These are phyloP conservation scores for Xylaria scruposa DNA, from an alignment of 495 filamentous ascomycete genomes.

Conservation along the genomic window DNA sequence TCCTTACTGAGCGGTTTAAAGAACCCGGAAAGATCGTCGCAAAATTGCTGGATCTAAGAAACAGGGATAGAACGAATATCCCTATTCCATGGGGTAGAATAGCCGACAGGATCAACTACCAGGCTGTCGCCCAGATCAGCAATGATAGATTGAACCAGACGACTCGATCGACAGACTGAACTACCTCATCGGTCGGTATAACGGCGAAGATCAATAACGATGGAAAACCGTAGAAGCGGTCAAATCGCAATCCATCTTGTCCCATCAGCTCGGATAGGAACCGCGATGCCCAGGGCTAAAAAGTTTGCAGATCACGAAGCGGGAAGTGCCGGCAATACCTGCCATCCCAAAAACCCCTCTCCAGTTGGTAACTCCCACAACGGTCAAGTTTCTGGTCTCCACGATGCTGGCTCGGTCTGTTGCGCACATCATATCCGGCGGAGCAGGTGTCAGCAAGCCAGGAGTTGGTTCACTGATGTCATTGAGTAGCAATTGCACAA, in stretches of 20 bases:
- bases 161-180: neutral
- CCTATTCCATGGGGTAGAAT: neutral
- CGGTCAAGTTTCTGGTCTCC: neutral
- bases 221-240: neutral
- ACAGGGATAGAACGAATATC: neutral
- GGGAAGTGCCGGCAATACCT: conserved; percentile 1
- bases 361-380: neutral
- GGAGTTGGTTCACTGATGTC: neutral
- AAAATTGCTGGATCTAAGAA: neutral
- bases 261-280: neutral
- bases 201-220: neutral
- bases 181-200: conserved; percentile 5
- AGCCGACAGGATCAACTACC: neutral
- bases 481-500: conserved; percentile 12
- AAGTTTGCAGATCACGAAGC: conserved; percentile 2
- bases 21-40: neutral
- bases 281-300: neutral
- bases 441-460: neutral
- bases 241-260: neutral
- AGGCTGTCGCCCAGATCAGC: neutral
- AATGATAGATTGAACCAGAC: neutral
- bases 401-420: neutral
- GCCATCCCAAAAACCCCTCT: neutral
- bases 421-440: conserved; percentile 2
- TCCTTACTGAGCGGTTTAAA: no score